A percentile compares a stretch with the other conserved stretches of the same genome.
Conservation (phyloP, 306 rosid species). For the Ormosia emarginata region DNA sequence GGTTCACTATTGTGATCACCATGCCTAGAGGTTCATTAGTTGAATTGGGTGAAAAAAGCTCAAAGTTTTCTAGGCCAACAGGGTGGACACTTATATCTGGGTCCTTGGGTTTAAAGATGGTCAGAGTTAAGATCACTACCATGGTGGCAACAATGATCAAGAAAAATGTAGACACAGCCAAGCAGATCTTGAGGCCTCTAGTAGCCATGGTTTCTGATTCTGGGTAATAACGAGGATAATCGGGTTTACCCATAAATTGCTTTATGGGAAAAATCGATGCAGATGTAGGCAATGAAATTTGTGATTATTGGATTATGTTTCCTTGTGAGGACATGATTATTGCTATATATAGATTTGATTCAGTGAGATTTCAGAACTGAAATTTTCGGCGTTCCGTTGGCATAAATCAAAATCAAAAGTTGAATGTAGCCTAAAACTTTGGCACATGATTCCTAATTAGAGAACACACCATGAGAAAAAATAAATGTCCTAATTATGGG, state of each 20-base stretch:
- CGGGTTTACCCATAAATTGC: neutral
- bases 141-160: conserved; percentile 11
- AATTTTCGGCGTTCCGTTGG: neutral
- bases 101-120: conserved; percentile 41
- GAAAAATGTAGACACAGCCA: conserved; percentile 8
- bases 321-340: neutral
- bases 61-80: conserved; percentile 24
- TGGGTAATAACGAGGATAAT: neutral
- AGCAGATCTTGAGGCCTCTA: conserved; percentile 33
- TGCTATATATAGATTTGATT: conserved; percentile 3
- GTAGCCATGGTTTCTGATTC: conserved; percentile 17
- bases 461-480: neutral
- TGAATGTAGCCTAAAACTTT: conserved; percentile 26
- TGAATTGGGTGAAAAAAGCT: neutral
- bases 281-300: neutral
- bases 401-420: conserved; percentile 15
- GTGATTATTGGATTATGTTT: neutral
- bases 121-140: conserved; percentile 26
- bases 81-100: conserved; percentile 30
- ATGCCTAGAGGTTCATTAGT: conserved; percentile 22
- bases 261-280: neutral
- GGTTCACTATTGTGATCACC: conserved; percentile 37
- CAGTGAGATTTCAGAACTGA: neutral
- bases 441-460: neutral
- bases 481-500: neutral